These are phyloP conservation scores for Epichloe scottii DNA, from an alignment of 2,329 filamentous ascomycete genomes.

Conservation along the genomic window DNA sequence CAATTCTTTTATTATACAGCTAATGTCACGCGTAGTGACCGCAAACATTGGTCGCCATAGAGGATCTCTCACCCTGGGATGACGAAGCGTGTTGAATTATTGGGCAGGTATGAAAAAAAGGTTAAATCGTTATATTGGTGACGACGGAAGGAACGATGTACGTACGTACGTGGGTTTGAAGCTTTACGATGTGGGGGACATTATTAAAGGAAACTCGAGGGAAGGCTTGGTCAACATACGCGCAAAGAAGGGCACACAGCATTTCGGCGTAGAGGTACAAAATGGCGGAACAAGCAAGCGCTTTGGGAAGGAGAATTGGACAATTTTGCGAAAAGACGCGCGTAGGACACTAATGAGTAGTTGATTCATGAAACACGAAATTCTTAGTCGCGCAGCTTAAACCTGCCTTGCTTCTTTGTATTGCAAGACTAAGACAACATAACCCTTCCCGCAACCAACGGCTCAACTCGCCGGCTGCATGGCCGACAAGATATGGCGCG, in stretches of 20 bases:
- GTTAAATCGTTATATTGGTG: not conserved
- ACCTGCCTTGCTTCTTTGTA: too few relatives aligned
- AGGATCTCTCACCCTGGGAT: not conserved
- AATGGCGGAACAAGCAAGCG: not conserved
- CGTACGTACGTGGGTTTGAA: not conserved
- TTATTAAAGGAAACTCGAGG: not conserved
- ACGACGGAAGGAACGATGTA: not conserved
- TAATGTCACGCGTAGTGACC: conserved; percentile 17
- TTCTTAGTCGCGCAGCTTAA: not conserved
- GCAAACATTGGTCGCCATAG: conserved; percentile 14
- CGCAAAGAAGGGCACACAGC: not conserved
- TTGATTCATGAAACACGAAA: conserved; percentile 5
- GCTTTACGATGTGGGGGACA: not conserved
- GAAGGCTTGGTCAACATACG: not conserved
- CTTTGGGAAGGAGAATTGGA: conserved; percentile 1
- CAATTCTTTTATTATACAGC: not conserved
- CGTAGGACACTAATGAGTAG: conserved; percentile 1
- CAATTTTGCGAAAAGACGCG: not conserved
- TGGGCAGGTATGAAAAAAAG: too few relatives aligned
- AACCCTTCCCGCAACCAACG: too few relatives aligned
- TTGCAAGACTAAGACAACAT: too few relatives aligned
- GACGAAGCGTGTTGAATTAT: not conserved
- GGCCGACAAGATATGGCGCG: too few relatives aligned
- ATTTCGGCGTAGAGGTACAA: not conserved
- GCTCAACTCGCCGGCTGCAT: too few relatives aligned